phyloP scores from a whole-genome alignment of 108 stramenopile species.

The Pinguiococcus pyrenoidosus region DNA sequence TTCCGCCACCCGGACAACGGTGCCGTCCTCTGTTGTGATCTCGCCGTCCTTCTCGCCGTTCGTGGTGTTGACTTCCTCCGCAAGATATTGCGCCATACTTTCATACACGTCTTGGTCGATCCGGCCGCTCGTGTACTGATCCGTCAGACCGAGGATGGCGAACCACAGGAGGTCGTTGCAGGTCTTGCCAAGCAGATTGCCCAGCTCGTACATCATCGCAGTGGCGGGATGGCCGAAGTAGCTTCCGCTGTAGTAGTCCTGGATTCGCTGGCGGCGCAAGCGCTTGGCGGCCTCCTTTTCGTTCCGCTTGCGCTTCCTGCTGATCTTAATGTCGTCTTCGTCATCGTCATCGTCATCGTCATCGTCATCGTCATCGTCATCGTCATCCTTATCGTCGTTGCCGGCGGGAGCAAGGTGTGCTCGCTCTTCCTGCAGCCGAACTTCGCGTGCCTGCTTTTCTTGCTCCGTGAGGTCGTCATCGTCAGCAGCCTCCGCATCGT shows the following conservation, averaged over 20 bases:
- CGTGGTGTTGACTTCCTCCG: conserved; percentile 10
- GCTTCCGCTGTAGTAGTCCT: conserved; percentile 29
- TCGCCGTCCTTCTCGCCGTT: too few relatives aligned
- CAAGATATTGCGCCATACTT: not conserved
- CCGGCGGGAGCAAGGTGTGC: not conserved
- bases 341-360: not conserved
- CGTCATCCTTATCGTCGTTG: conserved; percentile 11
- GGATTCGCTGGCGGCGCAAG: conserved; percentile 13
- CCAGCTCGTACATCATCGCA: not conserved
- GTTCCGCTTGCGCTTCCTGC: conserved; percentile 11
- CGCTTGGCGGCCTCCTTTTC: not conserved
- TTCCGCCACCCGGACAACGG: conserved; percentile 14
- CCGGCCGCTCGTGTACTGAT: conserved; percentile 24
- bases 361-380: conserved; percentile 20
- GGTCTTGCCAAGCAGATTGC: not conserved
- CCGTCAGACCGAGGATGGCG: conserved; percentile 36
- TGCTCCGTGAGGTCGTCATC: too few relatives aligned
- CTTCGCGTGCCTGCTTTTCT: too few relatives aligned
- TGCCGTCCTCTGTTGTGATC: conserved; percentile 23
- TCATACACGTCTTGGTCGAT: conserved; percentile 4
- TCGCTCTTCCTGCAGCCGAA: too few relatives aligned
- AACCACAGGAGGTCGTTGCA: conserved; percentile 30
- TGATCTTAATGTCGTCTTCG: not conserved
- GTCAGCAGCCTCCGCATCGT: not conserved
- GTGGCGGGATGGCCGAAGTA: not conserved